Evolutionary conservation across 306 rosid genomes (phyloP), one percentile per base, ranked within the genome.

Genomic region (Mimosa bimucronata): DNA sequence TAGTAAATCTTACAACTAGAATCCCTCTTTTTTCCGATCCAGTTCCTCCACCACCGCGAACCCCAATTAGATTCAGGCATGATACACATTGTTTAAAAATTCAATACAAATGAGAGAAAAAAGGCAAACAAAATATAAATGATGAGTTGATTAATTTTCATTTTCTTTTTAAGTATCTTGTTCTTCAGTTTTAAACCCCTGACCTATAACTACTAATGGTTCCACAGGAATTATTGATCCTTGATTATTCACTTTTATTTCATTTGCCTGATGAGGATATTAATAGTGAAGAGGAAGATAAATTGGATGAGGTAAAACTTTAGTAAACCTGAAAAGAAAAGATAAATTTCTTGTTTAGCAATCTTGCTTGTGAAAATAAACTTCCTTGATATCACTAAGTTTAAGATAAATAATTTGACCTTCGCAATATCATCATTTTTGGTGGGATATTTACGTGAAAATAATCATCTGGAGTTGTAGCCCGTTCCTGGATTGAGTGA

Each of bases 241-340:
- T 79, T 26, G 68, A 68, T 31, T 65, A 15, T 16, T 68, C 83
- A 62, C 42, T 74, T 38, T 11, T 60, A 46, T 14, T 57, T 31
- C 44, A 16, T 48, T 16, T 74, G 9, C 74, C 57, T 2, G 78
- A 66, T 66, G 70, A 37, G 28, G n/a, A 53, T 7, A 64, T 4
- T 44, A 13, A 52, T 61, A 3, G 29, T 40, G 9, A 82, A 11
- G 74, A 66, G 5, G 61, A 65, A 10, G 61, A 37, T 46, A 29
- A 40, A 8, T 68, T 19, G 19, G 55, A 42, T 66, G 85, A 80
- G 85, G 85, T 80, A 80, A 80, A 14, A 41, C 62, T 18, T 10
- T 52, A 45, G 37, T 41, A 41, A 69, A 23, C 55, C 55, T 13
- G 21, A 12, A 41, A 23, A 42, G 52, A 5, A 21, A 30, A 14